Evolutionary conservation across 352 stramenopile genomes (phyloP).

Genomic region (Nothophytophthora sp.): DNA sequence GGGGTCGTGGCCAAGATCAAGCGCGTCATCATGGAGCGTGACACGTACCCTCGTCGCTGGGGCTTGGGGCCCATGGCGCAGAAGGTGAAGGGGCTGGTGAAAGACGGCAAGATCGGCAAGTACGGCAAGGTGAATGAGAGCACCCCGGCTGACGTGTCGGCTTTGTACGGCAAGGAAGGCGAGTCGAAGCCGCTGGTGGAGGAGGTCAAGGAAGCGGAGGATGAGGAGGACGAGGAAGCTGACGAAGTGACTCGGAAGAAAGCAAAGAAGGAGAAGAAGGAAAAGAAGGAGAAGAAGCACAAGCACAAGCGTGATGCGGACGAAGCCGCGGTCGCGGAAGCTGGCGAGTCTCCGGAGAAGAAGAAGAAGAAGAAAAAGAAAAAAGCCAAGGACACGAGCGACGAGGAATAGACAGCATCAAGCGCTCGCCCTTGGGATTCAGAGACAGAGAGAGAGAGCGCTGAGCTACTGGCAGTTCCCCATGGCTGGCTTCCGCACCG

Average conservation of each 20-base stretch:
- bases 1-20: conserved; percentile 99
- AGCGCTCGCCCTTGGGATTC: no score
- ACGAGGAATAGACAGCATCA: conserved; percentile 81
- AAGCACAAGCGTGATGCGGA: conserved; percentile 81
- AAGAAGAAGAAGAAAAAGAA: conserved; percentile 91
- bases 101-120: conserved; percentile 91
- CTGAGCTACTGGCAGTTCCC: no score
- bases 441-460: no score
- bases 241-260: conserved; percentile 64
- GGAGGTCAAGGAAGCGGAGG: conserved; percentile 49
- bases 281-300: conserved; percentile 83
- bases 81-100: conserved; percentile 99
- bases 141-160: conserved; percentile 76
- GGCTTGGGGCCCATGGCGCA: conserved; percentile 98
- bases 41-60: conserved; percentile 99
- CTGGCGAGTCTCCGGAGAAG: conserved; percentile 76
- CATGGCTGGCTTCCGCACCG: no score
- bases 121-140: conserved; percentile 89
- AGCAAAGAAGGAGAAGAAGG: conserved; percentile 61
- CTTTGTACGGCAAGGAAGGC: conserved; percentile 68
- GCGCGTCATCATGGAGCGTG: conserved; percentile 99
- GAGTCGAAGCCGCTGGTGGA: conserved; percentile 62
- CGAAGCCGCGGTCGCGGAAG: conserved; percentile 36
- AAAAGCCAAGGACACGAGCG: conserved; percentile 68
- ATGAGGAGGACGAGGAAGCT: conserved; percentile 57